Conservation (phyloP, 352 stramenopile species). For the Pythium guiyangense region DNA sequence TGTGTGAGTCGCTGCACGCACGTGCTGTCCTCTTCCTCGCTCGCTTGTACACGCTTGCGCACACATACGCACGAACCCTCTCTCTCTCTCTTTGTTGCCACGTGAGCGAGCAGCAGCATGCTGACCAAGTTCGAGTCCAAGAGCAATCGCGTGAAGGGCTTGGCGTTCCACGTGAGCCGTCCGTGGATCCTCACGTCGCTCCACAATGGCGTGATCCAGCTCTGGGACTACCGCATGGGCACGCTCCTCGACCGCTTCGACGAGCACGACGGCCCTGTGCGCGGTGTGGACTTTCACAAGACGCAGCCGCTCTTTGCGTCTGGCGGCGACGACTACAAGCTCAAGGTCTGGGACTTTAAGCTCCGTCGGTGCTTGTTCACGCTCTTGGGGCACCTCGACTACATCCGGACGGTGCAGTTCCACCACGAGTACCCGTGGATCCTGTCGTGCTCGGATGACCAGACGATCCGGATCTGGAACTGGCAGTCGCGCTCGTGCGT, state of each 20-base stretch:
- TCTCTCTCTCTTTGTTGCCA: too few relatives aligned
- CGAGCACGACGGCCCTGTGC: constrained; percentile 99
- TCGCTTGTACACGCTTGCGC: too few relatives aligned
- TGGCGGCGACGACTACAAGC: constrained; percentile 99
- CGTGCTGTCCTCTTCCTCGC: too few relatives aligned
- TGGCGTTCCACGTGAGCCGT: constrained; percentile 97
- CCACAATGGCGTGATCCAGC: constrained; percentile 97
- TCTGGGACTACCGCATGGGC: constrained; percentile 99
- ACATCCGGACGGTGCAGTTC: constrained; percentile 99
- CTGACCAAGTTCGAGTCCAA: constrained; percentile 99
- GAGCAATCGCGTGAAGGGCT: constrained; percentile 98
- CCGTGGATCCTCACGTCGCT: constrained; percentile 99
- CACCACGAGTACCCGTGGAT: constrained; percentile 99
- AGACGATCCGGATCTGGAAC: constrained; percentile 99
- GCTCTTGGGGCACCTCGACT: constrained; percentile 98
- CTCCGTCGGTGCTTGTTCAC: constrained; percentile 98
- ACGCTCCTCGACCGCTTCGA: constrained; percentile 99
- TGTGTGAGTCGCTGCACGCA: too few relatives aligned
- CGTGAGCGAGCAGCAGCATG: constrained; percentile 61
- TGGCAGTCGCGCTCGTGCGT: constrained; percentile 98
- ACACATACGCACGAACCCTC: too few relatives aligned
- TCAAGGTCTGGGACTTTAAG: constrained; percentile 99
- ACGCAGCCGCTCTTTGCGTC: constrained; percentile 98
- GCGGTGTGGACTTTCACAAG: constrained; percentile 98
- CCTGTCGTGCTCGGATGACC: constrained; percentile 96